A percentile compares a stretch with the other conserved stretches of the same genome.
Evolutionary conservation across 2,329 filamentous ascomycete genomes (phyloP).

Genomic region (Penicillium sp.): DNA sequence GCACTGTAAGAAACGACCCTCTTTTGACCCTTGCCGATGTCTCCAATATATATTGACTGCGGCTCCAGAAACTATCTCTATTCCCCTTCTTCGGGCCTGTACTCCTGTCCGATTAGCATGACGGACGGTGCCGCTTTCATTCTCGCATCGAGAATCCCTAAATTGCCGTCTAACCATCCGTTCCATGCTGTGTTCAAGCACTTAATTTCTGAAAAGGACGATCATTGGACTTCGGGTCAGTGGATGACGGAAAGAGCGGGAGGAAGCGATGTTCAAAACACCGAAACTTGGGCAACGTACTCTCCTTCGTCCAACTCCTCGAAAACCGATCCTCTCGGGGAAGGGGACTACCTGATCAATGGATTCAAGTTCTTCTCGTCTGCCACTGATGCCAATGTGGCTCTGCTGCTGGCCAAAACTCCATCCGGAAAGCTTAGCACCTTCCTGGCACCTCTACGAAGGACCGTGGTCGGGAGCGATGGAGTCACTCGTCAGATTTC

Average conservation of each 20-base stretch:
- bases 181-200: constrained; percentile 27
- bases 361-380: constrained; percentile 74
- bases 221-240: constrained; percentile 38
- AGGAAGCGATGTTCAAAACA: constrained; percentile 36
- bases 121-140: constrained; percentile 41
- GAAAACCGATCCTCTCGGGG: constrained; percentile 14
- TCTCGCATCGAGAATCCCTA: constrained; percentile 20
- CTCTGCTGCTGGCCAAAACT: constrained; percentile 63
- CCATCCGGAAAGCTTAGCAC: constrained; percentile 54
- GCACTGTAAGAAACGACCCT: constrained; percentile 25
- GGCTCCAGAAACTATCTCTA: constrained; percentile 52
- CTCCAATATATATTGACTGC: not conserved
- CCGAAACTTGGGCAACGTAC: constrained; percentile 35
- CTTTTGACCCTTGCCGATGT: not conserved
- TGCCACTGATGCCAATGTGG: constrained; percentile 64
- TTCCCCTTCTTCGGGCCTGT: constrained; percentile 58
- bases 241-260: constrained; percentile 42
- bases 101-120: constrained; percentile 67
- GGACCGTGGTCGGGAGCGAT: constrained; percentile 24
- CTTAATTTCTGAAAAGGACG: constrained; percentile 27
- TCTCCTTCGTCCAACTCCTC: constrained; percentile 15
- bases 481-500: constrained; percentile 40
- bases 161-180: constrained; percentile 16
- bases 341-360: constrained; percentile 47
- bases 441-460: constrained; percentile 65